These are phyloP conservation scores for Lachancea mirantina DNA, from an alignment of 805 yeast genomes.

Conservation along the genomic window DNA sequence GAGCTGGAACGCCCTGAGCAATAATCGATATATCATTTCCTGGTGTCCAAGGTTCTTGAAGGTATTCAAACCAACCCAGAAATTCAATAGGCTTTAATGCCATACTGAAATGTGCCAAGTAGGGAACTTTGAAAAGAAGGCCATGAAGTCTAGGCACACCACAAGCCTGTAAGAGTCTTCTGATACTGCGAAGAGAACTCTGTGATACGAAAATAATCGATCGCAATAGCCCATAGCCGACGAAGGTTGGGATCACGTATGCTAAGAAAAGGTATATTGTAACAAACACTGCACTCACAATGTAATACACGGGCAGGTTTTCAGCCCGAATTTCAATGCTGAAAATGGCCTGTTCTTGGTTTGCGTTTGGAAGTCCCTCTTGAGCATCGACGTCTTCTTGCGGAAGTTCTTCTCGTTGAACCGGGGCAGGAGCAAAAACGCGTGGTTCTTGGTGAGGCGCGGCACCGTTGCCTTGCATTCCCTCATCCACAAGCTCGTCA, in stretches of 20 bases:
- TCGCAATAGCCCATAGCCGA: conserved; percentile 33
- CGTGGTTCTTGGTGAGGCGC: conserved; percentile 2
- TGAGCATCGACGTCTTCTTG: conserved; percentile 7
- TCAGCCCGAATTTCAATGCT: conserved; percentile 21
- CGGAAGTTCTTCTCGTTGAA: conserved; percentile 3
- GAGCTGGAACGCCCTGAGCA: conserved; percentile 24
- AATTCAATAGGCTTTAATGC: no score
- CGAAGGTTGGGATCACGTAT: conserved; percentile 42
- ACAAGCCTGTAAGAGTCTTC: no score
- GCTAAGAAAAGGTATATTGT: conserved; percentile 35
- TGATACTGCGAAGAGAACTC: no score
- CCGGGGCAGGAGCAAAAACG: background rate
- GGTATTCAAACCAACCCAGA: no score
- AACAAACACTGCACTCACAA: conserved; percentile 25
- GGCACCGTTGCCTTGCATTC: conserved; percentile 2
- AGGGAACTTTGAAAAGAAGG: no score
- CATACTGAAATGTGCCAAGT: no score
- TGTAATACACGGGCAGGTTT: conserved; percentile 20
- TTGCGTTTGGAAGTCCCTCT: conserved; percentile 11
- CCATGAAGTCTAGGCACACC: no score
- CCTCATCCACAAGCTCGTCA: conserved; percentile 16
- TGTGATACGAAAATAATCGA: no score
- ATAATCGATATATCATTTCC: conserved; percentile 17
- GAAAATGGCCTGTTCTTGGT: conserved; percentile 22
- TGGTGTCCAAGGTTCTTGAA: no score